phyloP scores from a whole-genome alignment of 106 monocot genomes.

The Alisma plantagoaquatica region DNA sequence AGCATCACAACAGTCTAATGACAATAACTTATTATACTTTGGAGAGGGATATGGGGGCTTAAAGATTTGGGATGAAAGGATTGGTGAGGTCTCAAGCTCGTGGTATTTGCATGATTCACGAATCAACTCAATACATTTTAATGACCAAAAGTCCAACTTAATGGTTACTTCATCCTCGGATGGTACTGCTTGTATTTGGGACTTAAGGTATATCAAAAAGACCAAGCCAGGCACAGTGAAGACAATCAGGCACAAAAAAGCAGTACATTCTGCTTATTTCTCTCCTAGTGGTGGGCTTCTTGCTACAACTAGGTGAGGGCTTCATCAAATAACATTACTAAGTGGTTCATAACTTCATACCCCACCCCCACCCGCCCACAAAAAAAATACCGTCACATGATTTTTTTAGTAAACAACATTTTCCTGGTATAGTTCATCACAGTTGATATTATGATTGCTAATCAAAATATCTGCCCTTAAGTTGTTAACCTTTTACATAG shows the following conservation, averaged over 20 bases:
- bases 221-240: constrained; percentile 26
- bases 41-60: constrained; percentile 44
- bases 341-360: too few relatives aligned
- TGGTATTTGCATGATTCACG: constrained; percentile 56
- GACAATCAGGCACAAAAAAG: constrained; percentile 26
- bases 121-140: constrained; percentile 72
- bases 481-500: too few relatives aligned
- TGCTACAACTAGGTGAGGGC: constrained; percentile 68
- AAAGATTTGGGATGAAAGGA: constrained; percentile 65
- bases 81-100: constrained; percentile 31
- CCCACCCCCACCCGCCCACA: too few relatives aligned
- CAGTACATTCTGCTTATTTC: constrained; percentile 63
- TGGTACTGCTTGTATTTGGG: constrained; percentile 69
- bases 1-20: constrained; percentile 32
- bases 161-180: constrained; percentile 81
- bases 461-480: too few relatives aligned
- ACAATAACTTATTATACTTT: constrained; percentile 42
- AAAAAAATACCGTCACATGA: too few relatives aligned
- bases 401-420: too few relatives aligned
- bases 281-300: constrained; percentile 50
- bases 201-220: constrained; percentile 49
- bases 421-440: too few relatives aligned
- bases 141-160: constrained; percentile 35
- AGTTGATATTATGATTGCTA: too few relatives aligned
- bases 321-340: too few relatives aligned